Evolutionary conservation across 2,329 filamentous ascomycete species (phyloP), one percentile per base, ranked within the genome.

Genomic region (Paraphoma chrysanthemicola): DNA sequence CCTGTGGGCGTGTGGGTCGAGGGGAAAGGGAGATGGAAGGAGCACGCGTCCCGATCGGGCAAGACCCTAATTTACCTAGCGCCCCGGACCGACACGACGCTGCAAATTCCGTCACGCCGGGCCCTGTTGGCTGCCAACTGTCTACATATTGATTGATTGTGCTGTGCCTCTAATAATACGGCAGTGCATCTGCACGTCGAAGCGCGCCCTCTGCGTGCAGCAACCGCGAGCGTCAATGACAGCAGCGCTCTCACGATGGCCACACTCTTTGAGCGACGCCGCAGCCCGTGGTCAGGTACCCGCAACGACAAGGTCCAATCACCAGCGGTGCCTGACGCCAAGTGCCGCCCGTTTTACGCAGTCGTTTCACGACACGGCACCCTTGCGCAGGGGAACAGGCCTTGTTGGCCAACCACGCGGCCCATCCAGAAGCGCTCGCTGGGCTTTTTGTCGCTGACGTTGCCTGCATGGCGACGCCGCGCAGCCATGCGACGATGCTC

Each of bases 361-460:
- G 49, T 23, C 48, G 53, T 51, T 56, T 51, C 53, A 51, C 43
- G 9, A 31, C 53, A 46, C 43, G 16, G 42, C 53, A 49, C 30
- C 44, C 33, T 31, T 33, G 31, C 39, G 43, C 42, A 43, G 14
- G 44, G 36, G 45, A 39, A 14, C 14, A 9, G 29, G 29, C 41
- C 41, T 33, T 31, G 52, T 53, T 53, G 51, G 56, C 56, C 33
- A 36, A 36, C 33, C 33, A 36, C 33, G 51, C 51, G 47, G 46
- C 46, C 43, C 16, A 17, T 12, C 47, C 39, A n/a, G 33, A 55
- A 51, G 31, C 39, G 39, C 39, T 42, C 39, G 16, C 39, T n/a
- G 39, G 14, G 16, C 39, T 42, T 17, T 38, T 43, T 36, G 44
- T 33, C 44, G 56, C 53, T 56, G 53, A 56, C 57, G 57, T 54